phyloP scores from a whole-genome alignment of 768 basidiomycete species.

The Gyrodon lividus region DNA sequence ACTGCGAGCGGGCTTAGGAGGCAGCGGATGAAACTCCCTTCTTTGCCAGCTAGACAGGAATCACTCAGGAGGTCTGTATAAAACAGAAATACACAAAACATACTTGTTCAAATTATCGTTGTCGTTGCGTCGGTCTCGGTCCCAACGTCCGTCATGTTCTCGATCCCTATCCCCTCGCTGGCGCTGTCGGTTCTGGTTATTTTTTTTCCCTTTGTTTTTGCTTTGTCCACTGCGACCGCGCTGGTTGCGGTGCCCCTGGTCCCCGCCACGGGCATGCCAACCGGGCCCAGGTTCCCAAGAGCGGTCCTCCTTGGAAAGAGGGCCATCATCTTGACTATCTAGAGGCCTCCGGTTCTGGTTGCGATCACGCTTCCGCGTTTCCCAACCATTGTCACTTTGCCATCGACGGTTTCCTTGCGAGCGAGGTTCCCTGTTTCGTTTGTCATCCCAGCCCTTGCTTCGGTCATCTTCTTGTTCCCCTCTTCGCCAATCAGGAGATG shows the following conservation, averaged over 20 bases:
- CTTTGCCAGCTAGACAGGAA: slow-evolving; percentile 58
- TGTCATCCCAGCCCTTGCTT: slow-evolving; percentile 34
- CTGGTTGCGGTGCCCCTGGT: slow-evolving; percentile 38
- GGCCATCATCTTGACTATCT: slow-evolving; percentile 24
- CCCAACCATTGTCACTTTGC: slow-evolving; percentile 50
- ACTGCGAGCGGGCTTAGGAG: slow-evolving; percentile 38
- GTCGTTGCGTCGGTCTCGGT: slow-evolving; percentile 49
- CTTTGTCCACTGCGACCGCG: slow-evolving; percentile 38
- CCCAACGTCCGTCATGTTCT: slow-evolving; percentile 28
- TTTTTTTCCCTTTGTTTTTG: slow-evolving; percentile 38
- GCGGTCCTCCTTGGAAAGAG: slow-evolving; percentile 44
- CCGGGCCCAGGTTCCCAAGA: slow-evolving; percentile 72
- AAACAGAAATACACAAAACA: slow-evolving; percentile 24
- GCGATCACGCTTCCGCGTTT: slow-evolving; percentile 46
- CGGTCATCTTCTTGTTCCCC: slow-evolving; percentile 40
- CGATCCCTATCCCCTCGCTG: slow-evolving; percentile 29
- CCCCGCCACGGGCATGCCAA: slow-evolving; percentile 51
- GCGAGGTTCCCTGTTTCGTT: slow-evolving; percentile 36
- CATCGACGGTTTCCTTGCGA: slow-evolving; percentile 30
- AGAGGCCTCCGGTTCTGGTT: slow-evolving; percentile 38
- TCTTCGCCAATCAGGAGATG: slow-evolving; percentile 43
- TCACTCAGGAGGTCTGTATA: slow-evolving; percentile 7
- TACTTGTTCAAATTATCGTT: slow-evolving; percentile 78
- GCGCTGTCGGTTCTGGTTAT: slow-evolving; percentile 33
- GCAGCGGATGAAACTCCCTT: slow-evolving; percentile 47